phyloP scores from a whole-genome alignment of 768 basidiomycete species.

The Termitomyces sp. region DNA sequence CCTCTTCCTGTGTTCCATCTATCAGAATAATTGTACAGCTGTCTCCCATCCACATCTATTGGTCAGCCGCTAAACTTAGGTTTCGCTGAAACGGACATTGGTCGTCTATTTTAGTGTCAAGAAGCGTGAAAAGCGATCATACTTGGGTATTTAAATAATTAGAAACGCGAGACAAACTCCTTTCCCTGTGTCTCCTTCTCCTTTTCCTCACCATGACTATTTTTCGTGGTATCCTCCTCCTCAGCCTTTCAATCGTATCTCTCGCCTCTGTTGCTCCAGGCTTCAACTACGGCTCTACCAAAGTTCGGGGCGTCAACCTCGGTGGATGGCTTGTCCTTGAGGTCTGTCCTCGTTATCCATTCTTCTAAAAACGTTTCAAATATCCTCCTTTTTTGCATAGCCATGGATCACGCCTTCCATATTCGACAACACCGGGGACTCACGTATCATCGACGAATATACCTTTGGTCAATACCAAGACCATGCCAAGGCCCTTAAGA shows the following conservation, averaged over 20 bases:
- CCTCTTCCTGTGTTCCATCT: neutral
- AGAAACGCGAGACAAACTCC: neutral
- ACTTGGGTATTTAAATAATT: neutral
- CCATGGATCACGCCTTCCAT: conserved; percentile 79
- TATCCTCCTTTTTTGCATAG: conserved; percentile 24
- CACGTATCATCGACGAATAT: conserved; percentile 67
- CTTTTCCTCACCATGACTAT: conserved; percentile 10
- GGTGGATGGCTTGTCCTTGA: conserved; percentile 54
- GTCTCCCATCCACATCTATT: neutral
- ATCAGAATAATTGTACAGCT: neutral
- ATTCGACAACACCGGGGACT: conserved; percentile 62
- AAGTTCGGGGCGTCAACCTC: conserved; percentile 80
- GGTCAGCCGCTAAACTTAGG: neutral
- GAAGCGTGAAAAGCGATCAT: conserved; percentile 18
- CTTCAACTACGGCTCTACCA: conserved; percentile 70
- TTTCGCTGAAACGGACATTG: conserved; percentile 5
- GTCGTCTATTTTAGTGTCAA: conserved; percentile 11
- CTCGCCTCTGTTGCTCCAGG: conserved; percentile 37
- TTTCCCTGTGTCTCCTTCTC: conserved; percentile 1
- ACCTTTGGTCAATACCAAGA: conserved; percentile 68
- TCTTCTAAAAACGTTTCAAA: neutral
- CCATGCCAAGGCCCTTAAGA: conserved; percentile 38
- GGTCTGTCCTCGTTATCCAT: conserved; percentile 20
- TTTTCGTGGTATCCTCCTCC: conserved; percentile 16
- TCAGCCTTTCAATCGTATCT: conserved; percentile 24